These are phyloP conservation scores for Hemisphaericaspora xylofermentans DNA, from an alignment of 1,139 yeast genomes.

Conservation along the genomic window DNA sequence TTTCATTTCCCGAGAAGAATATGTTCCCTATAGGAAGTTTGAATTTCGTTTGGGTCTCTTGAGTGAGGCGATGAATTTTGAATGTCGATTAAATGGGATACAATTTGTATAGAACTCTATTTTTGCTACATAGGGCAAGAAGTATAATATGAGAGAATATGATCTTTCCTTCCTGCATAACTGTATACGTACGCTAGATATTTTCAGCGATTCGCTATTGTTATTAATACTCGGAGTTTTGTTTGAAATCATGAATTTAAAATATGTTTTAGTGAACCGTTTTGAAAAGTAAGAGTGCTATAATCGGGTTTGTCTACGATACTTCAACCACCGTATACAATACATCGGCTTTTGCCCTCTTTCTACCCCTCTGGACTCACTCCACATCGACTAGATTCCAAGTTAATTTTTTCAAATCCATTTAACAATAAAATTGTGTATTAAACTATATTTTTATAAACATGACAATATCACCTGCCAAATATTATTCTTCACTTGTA, in stretches of 20 bases:
- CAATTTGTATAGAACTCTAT: constrained; percentile 30
- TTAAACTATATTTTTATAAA: constrained; percentile 3
- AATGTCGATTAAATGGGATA: constrained; percentile 62
- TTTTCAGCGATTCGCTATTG: too few species aligned
- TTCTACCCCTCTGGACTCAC: background rate
- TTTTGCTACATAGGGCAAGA: too few species aligned
- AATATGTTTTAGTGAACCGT: too few species aligned
- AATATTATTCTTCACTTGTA: background rate
- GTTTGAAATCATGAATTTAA: too few species aligned
- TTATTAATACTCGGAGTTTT: too few species aligned
- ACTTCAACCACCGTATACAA: background rate
- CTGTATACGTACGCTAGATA: too few species aligned
- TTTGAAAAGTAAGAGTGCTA: too few species aligned
- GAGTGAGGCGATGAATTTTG: constrained; percentile 53
- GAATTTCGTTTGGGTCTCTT: constrained; percentile 48
- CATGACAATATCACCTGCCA: constrained; percentile 1
- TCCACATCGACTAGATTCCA: background rate
- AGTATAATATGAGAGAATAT: too few species aligned
- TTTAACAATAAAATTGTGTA: constrained; percentile 1
- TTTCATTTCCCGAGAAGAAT: constrained; percentile 49
- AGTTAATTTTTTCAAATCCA: background rate
- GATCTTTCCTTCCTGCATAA: too few species aligned
- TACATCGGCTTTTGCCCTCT: background rate
- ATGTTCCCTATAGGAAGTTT: constrained; percentile 67
- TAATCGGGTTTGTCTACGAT: too few species aligned